Evolutionary conservation across 257 asterid species (phyloP), one percentile per base, ranked within the genome.

Genomic region (Primulina tabacum): DNA sequence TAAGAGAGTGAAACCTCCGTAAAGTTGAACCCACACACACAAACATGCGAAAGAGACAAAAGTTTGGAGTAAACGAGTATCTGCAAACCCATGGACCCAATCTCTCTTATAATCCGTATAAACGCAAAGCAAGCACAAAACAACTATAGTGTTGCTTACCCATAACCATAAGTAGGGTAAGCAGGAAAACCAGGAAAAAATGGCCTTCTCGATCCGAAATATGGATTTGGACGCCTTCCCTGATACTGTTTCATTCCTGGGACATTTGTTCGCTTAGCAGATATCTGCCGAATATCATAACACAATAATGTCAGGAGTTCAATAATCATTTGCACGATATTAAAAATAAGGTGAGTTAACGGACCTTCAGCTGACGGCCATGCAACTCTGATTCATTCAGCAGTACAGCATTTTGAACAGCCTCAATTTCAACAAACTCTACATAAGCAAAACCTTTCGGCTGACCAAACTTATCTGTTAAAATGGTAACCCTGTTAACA

Each of bases 231-330:
- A 33, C 86, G 85, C 64, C 91, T 74, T 63, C 91, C 91, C 12
- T 88, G 82, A 30, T 50, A 81, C 71, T 81, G 89, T 57, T 79
- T 86, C 90, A 86, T 81, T 40, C 90, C 90, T 30, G 90, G 90
- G 63, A 86, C 73, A 75, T 83, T 86, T 5, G 91, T 86, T 67
- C 91, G 70, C 80, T 86, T 86, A 14, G 87, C 85, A 70, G 88
- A 80, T 10, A 86, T 89, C 91, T 86, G 85, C 28, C 24, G 60
- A 61, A 63, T 47, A 10, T 62, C 55, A 57, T 18, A 57, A 43
- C 8, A 40, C 50, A 69, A 26, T 35, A 9, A 2, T 57, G 52
- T 37, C 17, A 67, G 69, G 64, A 21, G n/a, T 16, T 55, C 30
- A 18, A 71, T 32, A 71, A 11, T 40, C 35, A 55, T 55, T 57